Conservation (phyloP, 2,329 filamentous ascomycete genomes). For the Hymenoscyphus linearis region DNA sequence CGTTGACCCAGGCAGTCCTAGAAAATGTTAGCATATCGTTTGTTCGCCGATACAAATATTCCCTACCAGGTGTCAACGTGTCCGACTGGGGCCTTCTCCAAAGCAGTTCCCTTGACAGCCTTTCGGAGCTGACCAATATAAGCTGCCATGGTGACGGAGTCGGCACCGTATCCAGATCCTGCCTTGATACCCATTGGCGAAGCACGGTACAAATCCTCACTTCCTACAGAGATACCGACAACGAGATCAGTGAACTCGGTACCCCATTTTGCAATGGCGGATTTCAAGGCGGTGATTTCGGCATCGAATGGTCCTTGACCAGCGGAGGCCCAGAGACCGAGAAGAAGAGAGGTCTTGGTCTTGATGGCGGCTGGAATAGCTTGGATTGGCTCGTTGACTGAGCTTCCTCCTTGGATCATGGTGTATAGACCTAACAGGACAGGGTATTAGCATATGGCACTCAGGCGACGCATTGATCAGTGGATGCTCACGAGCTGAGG, state of each 20-base stretch:
- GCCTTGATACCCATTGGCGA: conserved; percentile 64
- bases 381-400: conserved; percentile 57
- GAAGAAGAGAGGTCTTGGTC: conserved; percentile 69
- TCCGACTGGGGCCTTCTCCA: conserved; percentile 58
- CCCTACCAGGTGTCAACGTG: conserved; percentile 79
- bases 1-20: conserved; percentile 64
- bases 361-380: conserved; percentile 76
- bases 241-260: conserved; percentile 59
- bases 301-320: conserved; percentile 59
- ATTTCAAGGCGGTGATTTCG: conserved; percentile 67
- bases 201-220: conserved; percentile 79
- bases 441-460: background rate
- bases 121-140: conserved; percentile 68
- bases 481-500: conserved; percentile 47
- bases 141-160: conserved; percentile 54
- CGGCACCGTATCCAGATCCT: conserved; percentile 56
- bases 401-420: conserved; percentile 49
- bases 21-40: background rate
- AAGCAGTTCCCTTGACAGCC: conserved; percentile 56
- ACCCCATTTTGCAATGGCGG: conserved; percentile 66
- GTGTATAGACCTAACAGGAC: background rate
- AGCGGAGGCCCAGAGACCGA: conserved; percentile 79
- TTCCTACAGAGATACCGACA: conserved; percentile 79
- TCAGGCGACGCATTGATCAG: background rate
- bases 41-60: background rate